Evolutionary conservation across 2,329 filamentous ascomycete genomes (phyloP).

Genomic region (Neofusicoccum parvum): DNA sequence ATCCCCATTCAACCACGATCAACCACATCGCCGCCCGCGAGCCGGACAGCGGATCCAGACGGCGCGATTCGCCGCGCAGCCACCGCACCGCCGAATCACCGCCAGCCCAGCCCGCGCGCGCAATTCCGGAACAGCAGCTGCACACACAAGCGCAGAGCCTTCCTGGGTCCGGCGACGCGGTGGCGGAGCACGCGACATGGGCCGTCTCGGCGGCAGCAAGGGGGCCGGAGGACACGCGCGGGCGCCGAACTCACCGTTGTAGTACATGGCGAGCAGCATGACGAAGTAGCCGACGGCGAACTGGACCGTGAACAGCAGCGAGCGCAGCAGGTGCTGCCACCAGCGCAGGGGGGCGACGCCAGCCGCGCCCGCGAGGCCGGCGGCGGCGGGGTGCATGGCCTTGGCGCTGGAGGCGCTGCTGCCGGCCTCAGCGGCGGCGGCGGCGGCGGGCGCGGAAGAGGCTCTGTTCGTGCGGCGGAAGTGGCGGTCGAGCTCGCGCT

Average conservation of each 20-base stretch:
- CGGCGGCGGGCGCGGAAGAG: neutral
- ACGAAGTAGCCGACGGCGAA: constrained; percentile 78
- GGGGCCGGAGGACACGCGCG: neutral
- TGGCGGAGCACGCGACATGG: neutral
- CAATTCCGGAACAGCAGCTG: no score
- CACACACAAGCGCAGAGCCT: no score
- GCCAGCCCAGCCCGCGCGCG: no score
- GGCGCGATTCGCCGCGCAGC: no score
- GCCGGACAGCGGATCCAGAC: no score
- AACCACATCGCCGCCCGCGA: no score
- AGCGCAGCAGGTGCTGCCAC: constrained; percentile 65
- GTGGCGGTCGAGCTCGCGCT: constrained; percentile 72
- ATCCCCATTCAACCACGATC: no score
- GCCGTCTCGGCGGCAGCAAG: neutral
- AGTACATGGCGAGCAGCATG: constrained; percentile 72
- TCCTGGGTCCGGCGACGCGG: no score
- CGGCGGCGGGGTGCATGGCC: neutral
- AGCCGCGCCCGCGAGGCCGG: constrained; percentile 51
- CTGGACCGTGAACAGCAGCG: constrained; percentile 68
- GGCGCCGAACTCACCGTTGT: constrained; percentile 46
- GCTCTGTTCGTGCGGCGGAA: constrained; percentile 50
- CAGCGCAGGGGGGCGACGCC: constrained; percentile 46
- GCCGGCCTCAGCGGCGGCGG: neutral
- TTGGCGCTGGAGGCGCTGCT: constrained; percentile 4
- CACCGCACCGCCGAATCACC: no score